A percentile compares a stretch with the other conserved stretches of the same genome.
Evolutionary conservation across 73 alveolate species (phyloP).

Genomic region (Paramecium pentaurelia): DNA sequence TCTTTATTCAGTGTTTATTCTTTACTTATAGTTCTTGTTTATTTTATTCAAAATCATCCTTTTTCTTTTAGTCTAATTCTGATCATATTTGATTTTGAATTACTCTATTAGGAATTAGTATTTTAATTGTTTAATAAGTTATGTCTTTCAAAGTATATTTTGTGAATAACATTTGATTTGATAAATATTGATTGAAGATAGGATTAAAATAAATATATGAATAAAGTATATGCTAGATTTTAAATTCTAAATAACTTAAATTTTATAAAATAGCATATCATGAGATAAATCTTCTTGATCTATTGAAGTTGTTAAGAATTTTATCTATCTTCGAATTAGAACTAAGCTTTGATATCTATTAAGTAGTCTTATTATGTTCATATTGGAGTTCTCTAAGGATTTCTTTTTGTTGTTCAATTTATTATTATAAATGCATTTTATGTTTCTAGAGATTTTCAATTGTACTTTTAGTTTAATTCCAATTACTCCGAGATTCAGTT

Average conservation of each 20-base stretch:
- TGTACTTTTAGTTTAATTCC: neutral
- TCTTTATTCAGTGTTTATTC: neutral
- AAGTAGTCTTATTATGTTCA: neutral
- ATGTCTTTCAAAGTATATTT: neutral
- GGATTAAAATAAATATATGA: neutral
- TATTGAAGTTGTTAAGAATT: neutral
- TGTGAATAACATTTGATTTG: too few relatives aligned
- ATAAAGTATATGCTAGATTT: neutral
- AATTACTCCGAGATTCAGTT: neutral
- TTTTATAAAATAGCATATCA: neutral
- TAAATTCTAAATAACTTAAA: neutral
- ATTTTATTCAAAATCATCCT: too few relatives aligned
- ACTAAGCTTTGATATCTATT: neutral
- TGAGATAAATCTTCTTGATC: neutral
- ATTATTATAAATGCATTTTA: neutral
- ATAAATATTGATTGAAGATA: too few relatives aligned
- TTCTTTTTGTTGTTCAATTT: neutral
- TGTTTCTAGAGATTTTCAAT: neutral
- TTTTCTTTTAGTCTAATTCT: neutral
- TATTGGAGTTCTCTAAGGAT: neutral
- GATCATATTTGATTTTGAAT: too few relatives aligned
- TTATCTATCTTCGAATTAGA: neutral
- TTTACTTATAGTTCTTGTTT: too few relatives aligned
- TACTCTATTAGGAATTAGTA: too few relatives aligned
- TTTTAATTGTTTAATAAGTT: too few relatives aligned